These are phyloP conservation scores for Nakazawaea populi DNA, from an alignment of 805 yeast species.

Conservation along the genomic window DNA sequence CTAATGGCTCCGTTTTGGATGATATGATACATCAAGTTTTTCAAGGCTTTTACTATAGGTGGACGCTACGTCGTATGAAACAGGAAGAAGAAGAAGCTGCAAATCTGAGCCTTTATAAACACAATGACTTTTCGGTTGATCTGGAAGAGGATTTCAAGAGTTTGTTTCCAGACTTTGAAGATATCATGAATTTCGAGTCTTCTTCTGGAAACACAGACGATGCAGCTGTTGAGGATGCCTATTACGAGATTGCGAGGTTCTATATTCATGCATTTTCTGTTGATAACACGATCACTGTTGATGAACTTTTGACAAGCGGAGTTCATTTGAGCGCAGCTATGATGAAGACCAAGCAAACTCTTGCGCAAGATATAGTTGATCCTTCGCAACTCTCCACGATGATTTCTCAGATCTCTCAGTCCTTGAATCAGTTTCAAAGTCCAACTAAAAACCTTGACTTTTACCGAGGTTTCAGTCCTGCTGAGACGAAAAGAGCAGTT, in stretches of 20 bases:
- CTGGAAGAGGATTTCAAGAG: conserved; percentile 72
- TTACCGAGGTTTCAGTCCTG: conserved; percentile 55
- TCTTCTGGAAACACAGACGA: conserved; percentile 16
- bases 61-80: conserved; percentile 71
- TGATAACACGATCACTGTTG: conserved; percentile 13
- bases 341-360: conserved; percentile 16
- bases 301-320: conserved; percentile 35
- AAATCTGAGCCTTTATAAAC: conserved; percentile 60
- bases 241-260: conserved; percentile 40
- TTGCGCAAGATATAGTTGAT: conserved; percentile 18
- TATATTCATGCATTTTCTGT: conserved; percentile 39
- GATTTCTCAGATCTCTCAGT: conserved; percentile 25
- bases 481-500: conserved; percentile 59
- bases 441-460: conserved; percentile 39
- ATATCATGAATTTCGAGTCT: conserved; percentile 37
- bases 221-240: conserved; percentile 37
- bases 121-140: conserved; percentile 55
- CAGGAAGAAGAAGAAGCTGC: conserved; percentile 57
- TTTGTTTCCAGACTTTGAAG: conserved; percentile 88
- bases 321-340: conserved; percentile 25
- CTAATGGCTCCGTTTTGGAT: conserved; percentile 13
- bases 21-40: conserved; percentile 39
- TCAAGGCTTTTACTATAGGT: conserved; percentile 64
- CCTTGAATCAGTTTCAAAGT: conserved; percentile 23
- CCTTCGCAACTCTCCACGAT: conserved; percentile 29